Base-by-base conservation (phyloP, 306 rosid species). In the Erythrophleum fordii region DNA sequence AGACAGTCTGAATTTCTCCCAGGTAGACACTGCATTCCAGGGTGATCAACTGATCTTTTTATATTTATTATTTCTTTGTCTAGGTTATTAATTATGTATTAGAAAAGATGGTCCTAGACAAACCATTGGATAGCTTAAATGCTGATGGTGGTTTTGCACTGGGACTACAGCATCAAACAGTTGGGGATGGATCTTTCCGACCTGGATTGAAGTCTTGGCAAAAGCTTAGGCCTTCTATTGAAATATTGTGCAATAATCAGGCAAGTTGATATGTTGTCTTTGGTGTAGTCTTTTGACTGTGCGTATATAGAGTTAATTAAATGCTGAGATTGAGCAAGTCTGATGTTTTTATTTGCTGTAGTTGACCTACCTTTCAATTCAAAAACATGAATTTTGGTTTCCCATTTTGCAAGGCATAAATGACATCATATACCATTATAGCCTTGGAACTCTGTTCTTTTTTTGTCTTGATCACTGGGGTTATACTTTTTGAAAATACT, bases 41-140 rank as follows among this genome's bases (percentile, higher is more conserved):
- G 75, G 59, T 68, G 79, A 17, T 62, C 23, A 52, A 70, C 61
- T 75, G 69, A 70, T 69, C 51, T 53, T 82, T 78, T 35, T 31
- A 23, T 46, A 73, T 5, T 53, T 71, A 6, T 77, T 61, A 13
- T 69, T 61, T 48, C 42, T 77, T 23, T 71, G 53, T 82, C 81
- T 74, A 96, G 99, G 99, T 96, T 55, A 84, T 96, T 71, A 96
- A 93, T 85, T 96, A 96, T 83, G 98, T 96, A 37, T 5, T 90
- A 44, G 99, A 96, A 70, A 96, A 93, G 90, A 90, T 93, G 98
- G 92, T 96, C 77, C 98, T 95, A 64, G 98, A 96, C 81, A 93
- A 96, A 81, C 97, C 97, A 73, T 56, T 85, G 89, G 99, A 93
- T 78, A 79, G 83, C 76, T 75, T 79, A 69, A 92, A 81, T 77